A percentile compares a stretch with the other conserved stretches of the same genome.
These are phyloP conservation scores for Canariomyces notabilis DNA, from an alignment of 2,329 filamentous ascomycete species.

Conservation along the genomic window DNA sequence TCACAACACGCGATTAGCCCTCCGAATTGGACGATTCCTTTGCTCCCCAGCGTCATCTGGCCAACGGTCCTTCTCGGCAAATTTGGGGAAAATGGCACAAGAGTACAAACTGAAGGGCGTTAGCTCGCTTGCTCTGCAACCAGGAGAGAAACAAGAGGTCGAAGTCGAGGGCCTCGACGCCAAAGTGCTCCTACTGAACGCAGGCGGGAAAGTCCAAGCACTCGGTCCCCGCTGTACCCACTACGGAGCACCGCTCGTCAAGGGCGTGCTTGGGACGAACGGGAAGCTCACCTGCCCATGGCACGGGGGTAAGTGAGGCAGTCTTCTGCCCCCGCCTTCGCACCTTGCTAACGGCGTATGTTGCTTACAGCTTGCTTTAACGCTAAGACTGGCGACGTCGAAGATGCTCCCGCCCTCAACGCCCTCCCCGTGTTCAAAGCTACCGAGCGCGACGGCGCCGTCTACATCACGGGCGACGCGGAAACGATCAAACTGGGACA, in stretches of 20 bases:
- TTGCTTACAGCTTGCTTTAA: constrained; percentile 76
- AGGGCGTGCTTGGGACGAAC: constrained; percentile 75
- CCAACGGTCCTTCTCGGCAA: constrained; percentile 14
- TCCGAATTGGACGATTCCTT: not conserved
- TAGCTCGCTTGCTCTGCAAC: constrained; percentile 66
- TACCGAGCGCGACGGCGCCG: constrained; percentile 70
- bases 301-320: constrained; percentile 68
- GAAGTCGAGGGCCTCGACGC: constrained; percentile 87
- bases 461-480: constrained; percentile 81
- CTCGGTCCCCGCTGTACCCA: constrained; percentile 81
- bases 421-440: constrained; percentile 79
- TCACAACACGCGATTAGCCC: not conserved
- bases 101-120: constrained; percentile 73
- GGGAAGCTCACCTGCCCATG: constrained; percentile 89
- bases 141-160: constrained; percentile 79
- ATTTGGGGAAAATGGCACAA: constrained; percentile 43
- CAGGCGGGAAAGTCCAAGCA: constrained; percentile 70
- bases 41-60: not conserved
- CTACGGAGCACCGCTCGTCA: constrained; percentile 84
- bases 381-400: constrained; percentile 81
- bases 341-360: not conserved
- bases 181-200: constrained; percentile 82
- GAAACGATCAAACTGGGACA: constrained; percentile 70
- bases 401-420: constrained; percentile 88
- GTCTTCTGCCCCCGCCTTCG: not conserved